phyloP scores from a whole-genome alignment of 2,329 filamentous ascomycete genomes.

The Epichloe sibirici region DNA sequence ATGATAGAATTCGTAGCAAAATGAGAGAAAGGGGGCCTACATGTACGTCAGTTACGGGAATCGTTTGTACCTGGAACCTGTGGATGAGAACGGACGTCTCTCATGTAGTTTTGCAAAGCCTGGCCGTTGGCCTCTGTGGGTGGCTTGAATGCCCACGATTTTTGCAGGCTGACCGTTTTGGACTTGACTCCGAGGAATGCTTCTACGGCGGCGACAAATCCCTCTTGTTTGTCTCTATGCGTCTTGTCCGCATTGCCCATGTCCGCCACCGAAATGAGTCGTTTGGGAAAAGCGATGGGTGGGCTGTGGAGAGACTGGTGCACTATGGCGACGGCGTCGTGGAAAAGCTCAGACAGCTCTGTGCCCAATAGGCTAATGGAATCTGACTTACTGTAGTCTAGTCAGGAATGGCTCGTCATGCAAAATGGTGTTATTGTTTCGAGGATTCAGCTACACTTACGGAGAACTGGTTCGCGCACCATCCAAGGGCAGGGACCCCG shows the following conservation, averaged over 20 bases:
- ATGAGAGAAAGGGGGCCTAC: constrained; percentile 18
- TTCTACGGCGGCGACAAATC: constrained; percentile 17
- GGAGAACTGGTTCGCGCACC: constrained; percentile 9
- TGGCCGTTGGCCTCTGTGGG: constrained; percentile 12
- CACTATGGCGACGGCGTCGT: constrained; percentile 9
- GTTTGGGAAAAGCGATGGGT: constrained; percentile 3
- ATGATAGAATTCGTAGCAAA: constrained; percentile 22
- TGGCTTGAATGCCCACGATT: constrained; percentile 12
- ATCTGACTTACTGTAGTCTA: constrained; percentile 9
- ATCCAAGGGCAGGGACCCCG: constrained; percentile 5
- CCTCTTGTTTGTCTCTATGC: constrained; percentile 6
- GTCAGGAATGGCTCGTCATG: neutral
- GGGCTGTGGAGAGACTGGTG: neutral
- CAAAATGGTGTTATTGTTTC: too few relatives aligned
- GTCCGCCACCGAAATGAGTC: constrained; percentile 17
- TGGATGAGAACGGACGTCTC: constrained; percentile 12
- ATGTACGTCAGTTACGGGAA: neutral
- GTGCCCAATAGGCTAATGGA: constrained; percentile 14
- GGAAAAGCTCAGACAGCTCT: constrained; percentile 15
- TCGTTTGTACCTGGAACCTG: neutral
- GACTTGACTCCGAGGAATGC: constrained; percentile 9
- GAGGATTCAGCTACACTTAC: constrained; percentile 9
- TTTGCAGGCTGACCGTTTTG: constrained; percentile 10
- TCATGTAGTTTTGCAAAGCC: constrained; percentile 17
- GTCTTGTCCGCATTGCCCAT: constrained; percentile 6